Conservation (phyloP, 2,329 filamentous ascomycete species). For the Daldinia eschscholtzii region DNA sequence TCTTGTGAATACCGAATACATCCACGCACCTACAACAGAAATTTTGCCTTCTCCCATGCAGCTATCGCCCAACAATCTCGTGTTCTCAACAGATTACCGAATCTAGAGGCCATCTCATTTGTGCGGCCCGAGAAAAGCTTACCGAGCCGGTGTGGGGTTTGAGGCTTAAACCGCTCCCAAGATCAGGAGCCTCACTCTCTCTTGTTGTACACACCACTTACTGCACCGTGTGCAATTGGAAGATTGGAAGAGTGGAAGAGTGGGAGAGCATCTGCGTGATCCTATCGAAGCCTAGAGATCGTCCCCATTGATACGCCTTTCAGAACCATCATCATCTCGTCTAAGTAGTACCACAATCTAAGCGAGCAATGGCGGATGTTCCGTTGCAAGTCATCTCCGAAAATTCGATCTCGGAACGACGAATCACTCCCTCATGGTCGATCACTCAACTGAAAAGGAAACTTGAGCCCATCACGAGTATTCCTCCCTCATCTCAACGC, state of each 20-base stretch:
- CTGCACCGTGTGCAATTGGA: constrained; percentile 15
- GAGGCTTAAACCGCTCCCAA: constrained; percentile 24
- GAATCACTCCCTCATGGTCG: constrained; percentile 92
- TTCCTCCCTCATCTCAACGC: constrained; percentile 83
- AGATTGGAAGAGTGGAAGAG: background rate
- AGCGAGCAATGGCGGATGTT: constrained; percentile 74
- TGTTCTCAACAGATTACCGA: constrained; percentile 26
- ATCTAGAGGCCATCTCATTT: constrained; percentile 23
- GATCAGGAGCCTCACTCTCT: constrained; percentile 37
- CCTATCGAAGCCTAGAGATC: constrained; percentile 25
- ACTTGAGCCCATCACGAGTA: constrained; percentile 92
- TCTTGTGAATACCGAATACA: constrained; percentile 12
- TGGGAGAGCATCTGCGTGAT: constrained; percentile 7
- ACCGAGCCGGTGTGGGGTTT: constrained; percentile 28
- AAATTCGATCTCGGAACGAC: constrained; percentile 85
- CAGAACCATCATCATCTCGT: constrained; percentile 27
- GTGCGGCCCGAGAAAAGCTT: constrained; percentile 37
- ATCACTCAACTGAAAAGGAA: constrained; percentile 86
- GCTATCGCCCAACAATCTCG: constrained; percentile 37
- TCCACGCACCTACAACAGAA: constrained; percentile 15
- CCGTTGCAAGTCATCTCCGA: constrained; percentile 81
- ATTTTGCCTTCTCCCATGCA: constrained; percentile 33
- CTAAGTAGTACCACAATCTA: constrained; percentile 32
- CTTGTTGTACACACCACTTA: constrained; percentile 16
- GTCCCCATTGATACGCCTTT: constrained; percentile 33